Base-by-base conservation (phyloP, 106 monocot genomes). In the Dactylorhiza incarnata region DNA sequence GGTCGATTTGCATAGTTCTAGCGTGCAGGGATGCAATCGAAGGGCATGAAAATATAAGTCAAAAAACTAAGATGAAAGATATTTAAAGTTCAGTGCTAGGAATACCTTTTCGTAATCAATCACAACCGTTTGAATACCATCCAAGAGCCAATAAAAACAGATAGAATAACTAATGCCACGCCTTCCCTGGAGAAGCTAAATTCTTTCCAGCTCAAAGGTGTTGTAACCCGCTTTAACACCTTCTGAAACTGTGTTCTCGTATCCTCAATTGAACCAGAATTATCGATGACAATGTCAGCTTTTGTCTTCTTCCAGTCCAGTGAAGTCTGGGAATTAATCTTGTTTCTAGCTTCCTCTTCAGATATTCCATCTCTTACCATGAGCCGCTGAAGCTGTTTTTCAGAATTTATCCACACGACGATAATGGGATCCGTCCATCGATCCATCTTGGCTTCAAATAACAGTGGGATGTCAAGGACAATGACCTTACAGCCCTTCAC, bases 401-500 rank as follows among this genome's bases (percentile, higher is more conserved):
- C 87, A 6, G 81, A 81, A 75, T 97, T 82, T 46, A 97, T 89
- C 97, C 97, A 97, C 13, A 97, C 91, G 47, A 91, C 97, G 44
- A 94, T 86, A 7, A 91, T 77, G 54, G 92, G 95, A 8, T 80
- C 77, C 37, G 90, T 88, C 84, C 84, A 86, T 55, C 81, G 68
- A 71, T 95, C 87, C 86, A 91, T 81, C 74, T 94, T 94, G 22
- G 84, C 82, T 81, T 97, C 97, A 49, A 97, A 97, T 29, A 97
- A 74, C 45, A 97, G 72, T 47, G 97, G 97, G 48, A 94, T 91
- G 79, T 97, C 97, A 29, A 97, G 89, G 65, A 97, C 76, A 48
- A 97, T 86, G 45, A 91, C 87, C 66, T 86, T 82, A 37, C 29
- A 80, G 3, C 97, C 97, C 65, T 89, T 97, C 8, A 89, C 43